These are phyloP conservation scores for Linum tenue DNA, from an alignment of 345 rosid genomes.

Conservation along the genomic window DNA sequence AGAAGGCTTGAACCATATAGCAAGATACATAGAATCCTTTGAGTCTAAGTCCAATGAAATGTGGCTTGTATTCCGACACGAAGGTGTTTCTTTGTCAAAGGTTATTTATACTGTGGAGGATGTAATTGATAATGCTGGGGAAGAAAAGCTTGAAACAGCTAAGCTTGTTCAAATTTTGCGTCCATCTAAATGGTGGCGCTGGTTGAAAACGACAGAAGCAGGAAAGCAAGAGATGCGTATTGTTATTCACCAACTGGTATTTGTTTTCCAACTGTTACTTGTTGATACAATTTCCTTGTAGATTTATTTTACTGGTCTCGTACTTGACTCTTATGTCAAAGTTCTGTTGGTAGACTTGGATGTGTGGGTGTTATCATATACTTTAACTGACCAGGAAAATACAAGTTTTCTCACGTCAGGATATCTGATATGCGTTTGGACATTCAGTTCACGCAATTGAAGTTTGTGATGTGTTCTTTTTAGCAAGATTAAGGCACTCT, in stretches of 20 bases:
- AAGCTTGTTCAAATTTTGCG: slow-evolving; percentile 51
- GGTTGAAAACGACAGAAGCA: slow-evolving; percentile 80
- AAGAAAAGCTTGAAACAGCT: slow-evolving; percentile 43
- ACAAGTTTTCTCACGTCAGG: no score
- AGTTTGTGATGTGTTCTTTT: no score
- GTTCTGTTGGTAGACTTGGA: not conserved
- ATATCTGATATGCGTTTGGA: not conserved
- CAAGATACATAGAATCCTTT: slow-evolving; percentile 84
- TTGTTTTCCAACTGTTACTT: slow-evolving; percentile 16
- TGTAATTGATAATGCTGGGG: slow-evolving; percentile 28
- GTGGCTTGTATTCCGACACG: slow-evolving; percentile 88
- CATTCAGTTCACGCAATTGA: no score
- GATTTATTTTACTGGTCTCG: not conserved
- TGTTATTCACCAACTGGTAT: slow-evolving; percentile 80
- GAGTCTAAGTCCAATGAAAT: slow-evolving; percentile 83
- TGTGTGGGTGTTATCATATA: not conserved
- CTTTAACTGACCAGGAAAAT: not conserved
- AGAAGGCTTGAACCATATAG: slow-evolving; percentile 83
- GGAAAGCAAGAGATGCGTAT: slow-evolving; percentile 82
- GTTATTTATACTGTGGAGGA: slow-evolving; percentile 69
- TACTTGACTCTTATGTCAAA: not conserved
- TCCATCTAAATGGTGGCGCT: slow-evolving; percentile 93
- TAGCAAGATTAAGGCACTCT: no score
- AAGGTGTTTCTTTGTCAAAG: slow-evolving; percentile 81
- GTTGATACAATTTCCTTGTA: slow-evolving; percentile 9